phyloP scores from a whole-genome alignment of 192 early-diverging fungal genomes.

The Podila clonocystis region DNA sequence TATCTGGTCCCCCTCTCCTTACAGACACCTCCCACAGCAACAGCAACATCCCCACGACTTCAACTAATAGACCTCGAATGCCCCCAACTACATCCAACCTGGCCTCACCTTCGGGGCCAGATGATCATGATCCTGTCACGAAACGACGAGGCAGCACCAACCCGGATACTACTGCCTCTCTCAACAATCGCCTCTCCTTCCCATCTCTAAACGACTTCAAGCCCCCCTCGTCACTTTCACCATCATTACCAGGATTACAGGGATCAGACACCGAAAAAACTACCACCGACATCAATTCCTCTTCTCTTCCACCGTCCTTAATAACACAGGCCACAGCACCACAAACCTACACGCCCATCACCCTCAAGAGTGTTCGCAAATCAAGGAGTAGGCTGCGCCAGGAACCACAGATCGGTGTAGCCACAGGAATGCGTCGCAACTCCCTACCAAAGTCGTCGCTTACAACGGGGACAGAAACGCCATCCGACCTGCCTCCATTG shows the following conservation, averaged over 20 bases:
- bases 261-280: neutral
- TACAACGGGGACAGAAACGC: neutral
- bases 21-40: neutral
- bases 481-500: neutral
- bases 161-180: neutral
- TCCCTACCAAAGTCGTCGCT: constrained; percentile 14
- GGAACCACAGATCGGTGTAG: constrained; percentile 31
- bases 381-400: constrained; percentile 39
- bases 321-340: neutral
- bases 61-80: neutral
- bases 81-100: neutral
- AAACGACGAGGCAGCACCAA: neutral
- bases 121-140: constrained; percentile 1
- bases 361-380: constrained; percentile 38
- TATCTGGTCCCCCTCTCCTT: neutral
- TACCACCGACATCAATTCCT: neutral
- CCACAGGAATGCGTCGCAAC: constrained; percentile 20
- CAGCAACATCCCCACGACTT: constrained; percentile 4
- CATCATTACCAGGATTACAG: neutral
- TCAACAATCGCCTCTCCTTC: constrained; percentile 16
- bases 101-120: constrained; percentile 6
- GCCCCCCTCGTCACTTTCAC: neutral
- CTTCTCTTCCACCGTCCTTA: neutral
- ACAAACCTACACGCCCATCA: constrained; percentile 23
- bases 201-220: constrained; percentile 31